phyloP scores from a whole-genome alignment of 2,329 filamentous ascomycete genomes.

The Fusarium sp. region DNA sequence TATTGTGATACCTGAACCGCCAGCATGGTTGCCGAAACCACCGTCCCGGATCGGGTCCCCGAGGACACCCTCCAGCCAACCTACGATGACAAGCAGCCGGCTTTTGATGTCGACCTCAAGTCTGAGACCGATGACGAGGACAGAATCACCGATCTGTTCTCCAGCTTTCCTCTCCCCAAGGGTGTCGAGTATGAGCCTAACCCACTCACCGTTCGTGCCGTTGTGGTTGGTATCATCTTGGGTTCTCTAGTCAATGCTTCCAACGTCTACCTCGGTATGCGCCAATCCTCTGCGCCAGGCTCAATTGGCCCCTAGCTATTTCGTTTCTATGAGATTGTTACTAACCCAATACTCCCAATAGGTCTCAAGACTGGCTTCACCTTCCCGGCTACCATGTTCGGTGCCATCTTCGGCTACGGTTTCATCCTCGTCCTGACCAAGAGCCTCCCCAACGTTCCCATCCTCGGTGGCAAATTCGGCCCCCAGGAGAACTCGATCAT shows the following conservation, averaged over 20 bases:
- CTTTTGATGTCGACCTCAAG: slow-evolving; percentile 48
- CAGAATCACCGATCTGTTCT: slow-evolving; percentile 55
- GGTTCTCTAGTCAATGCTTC: slow-evolving; percentile 74
- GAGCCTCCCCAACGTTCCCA: slow-evolving; percentile 64
- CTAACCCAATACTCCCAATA: slow-evolving; percentile 27
- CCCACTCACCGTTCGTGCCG: slow-evolving; percentile 70
- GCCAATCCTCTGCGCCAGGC: neutral
- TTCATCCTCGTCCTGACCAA: slow-evolving; percentile 69
- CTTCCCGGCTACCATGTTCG: slow-evolving; percentile 64
- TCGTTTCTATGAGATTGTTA: rapidly evolving
- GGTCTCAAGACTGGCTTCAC: slow-evolving; percentile 68
- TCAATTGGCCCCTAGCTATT: too few species aligned
- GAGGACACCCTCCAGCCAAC: slow-evolving; percentile 35
- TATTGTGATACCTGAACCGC: neutral
- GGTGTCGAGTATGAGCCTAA: slow-evolving; percentile 60
- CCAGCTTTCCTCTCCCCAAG: slow-evolving; percentile 60
- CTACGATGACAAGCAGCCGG: slow-evolving; percentile 46
- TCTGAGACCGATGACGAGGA: slow-evolving; percentile 49
- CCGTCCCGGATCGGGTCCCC: slow-evolving; percentile 33
- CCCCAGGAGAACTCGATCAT: slow-evolving; percentile 76
- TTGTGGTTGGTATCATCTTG: slow-evolving; percentile 69
- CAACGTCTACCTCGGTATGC: slow-evolving; percentile 72
- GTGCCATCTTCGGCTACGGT: slow-evolving; percentile 73
- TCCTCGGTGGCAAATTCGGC: slow-evolving; percentile 69
- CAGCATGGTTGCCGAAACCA: slow-evolving; percentile 41